Evolutionary conservation across 2,329 filamentous ascomycete genomes (phyloP).

Genomic region (Plenodomus biglobosus): DNA sequence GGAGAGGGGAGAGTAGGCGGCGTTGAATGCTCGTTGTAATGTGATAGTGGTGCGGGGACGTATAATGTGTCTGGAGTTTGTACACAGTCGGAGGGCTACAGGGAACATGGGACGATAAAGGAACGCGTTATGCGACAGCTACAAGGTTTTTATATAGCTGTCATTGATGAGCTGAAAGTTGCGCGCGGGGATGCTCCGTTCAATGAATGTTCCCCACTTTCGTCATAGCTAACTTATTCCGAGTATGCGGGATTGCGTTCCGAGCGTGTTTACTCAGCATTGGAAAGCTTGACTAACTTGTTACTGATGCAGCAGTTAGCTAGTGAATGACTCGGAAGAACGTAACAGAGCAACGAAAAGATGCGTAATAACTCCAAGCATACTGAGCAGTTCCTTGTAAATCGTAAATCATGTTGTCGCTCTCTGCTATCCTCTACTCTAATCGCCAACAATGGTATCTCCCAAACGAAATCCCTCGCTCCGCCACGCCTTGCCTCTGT

Average conservation of each 20-base stretch:
- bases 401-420: not conserved
- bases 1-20: not conserved
- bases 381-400: not conserved
- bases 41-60: not conserved
- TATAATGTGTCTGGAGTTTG: not conserved
- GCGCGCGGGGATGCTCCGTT: not conserved
- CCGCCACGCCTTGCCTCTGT: not conserved
- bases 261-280: not conserved
- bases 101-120: not conserved
- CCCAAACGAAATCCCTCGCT: not conserved
- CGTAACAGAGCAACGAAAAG: too few species aligned
- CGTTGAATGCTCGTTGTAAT: not conserved
- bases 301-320: not conserved
- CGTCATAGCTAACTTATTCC: not conserved
- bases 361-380: not conserved
- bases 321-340: too few species aligned
- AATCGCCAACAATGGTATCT: not conserved
- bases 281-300: not conserved
- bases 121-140: not conserved
- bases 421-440: not conserved
- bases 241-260: not conserved
- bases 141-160: not conserved
- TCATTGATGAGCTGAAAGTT: not conserved
- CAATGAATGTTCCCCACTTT: not conserved
- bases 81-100: not conserved